phyloP scores from a whole-genome alignment of 129 eudicot species.

The Helichrysum umbraculigerum region DNA sequence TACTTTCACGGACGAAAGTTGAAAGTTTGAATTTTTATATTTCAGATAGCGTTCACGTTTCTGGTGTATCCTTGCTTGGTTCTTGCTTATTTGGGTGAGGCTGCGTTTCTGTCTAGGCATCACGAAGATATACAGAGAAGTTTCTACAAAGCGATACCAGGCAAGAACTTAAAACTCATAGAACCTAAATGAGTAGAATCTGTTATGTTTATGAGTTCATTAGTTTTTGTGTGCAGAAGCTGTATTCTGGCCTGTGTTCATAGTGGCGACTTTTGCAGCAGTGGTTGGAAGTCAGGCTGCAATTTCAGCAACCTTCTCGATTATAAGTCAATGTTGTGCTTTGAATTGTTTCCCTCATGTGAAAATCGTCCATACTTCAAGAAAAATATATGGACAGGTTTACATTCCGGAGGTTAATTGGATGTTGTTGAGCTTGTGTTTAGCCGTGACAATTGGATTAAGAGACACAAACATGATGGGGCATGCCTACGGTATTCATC shows the following conservation, averaged over 20 bases:
- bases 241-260: conserved; percentile 66
- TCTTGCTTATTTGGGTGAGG: conserved; percentile 79
- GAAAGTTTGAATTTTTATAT: conserved; percentile 15
- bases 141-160: conserved; percentile 73
- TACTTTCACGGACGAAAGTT: neutral
- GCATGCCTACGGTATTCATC: conserved; percentile 67
- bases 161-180: conserved; percentile 28
- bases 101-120: conserved; percentile 64
- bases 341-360: conserved; percentile 71
- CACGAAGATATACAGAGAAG: conserved; percentile 49
- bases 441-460: conserved; percentile 71
- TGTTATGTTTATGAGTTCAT: neutral
- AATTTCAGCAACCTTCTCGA: conserved; percentile 81
- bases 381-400: conserved; percentile 66
- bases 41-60: conserved; percentile 67
- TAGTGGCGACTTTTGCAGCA: conserved; percentile 66
- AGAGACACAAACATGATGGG: conserved; percentile 64
- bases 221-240: conserved; percentile 39
- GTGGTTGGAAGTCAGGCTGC: conserved; percentile 79
- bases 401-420: conserved; percentile 84
- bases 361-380: conserved; percentile 76
- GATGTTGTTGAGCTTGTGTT: conserved; percentile 58
- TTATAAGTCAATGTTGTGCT: conserved; percentile 70
- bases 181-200: neutral
- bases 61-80: conserved; percentile 73